Conservation (phyloP, 2,329 filamentous ascomycete species). For the Camillea tinctor region DNA sequence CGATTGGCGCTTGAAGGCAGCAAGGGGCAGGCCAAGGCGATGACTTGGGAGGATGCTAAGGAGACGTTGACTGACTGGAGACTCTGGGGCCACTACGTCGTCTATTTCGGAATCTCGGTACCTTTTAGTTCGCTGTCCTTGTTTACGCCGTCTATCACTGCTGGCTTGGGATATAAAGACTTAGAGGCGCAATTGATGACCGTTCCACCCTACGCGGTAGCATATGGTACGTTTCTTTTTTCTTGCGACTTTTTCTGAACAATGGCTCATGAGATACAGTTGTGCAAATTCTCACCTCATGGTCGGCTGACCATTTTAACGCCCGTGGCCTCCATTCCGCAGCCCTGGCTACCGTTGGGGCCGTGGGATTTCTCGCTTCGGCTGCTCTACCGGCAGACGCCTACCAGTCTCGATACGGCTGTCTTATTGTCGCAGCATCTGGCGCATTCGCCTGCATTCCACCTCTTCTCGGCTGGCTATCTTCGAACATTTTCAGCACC, state of each 20-base stretch:
- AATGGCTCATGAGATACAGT: conserved; percentile 21
- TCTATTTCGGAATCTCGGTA: conserved; percentile 42
- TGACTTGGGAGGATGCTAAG: conserved; percentile 68
- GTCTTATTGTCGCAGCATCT: conserved; percentile 64
- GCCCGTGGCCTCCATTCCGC: conserved; percentile 48
- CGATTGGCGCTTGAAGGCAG: conserved; percentile 46
- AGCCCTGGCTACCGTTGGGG: conserved; percentile 42
- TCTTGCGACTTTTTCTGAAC: background rate
- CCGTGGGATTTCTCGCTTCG: conserved; percentile 56
- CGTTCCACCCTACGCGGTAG: conserved; percentile 65
- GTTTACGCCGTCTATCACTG: conserved; percentile 60
- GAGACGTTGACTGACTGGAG: conserved; percentile 64
- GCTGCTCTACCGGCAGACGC: conserved; percentile 60
- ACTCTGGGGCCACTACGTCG: conserved; percentile 65
- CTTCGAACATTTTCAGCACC: conserved; percentile 65
- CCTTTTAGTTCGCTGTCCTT: conserved; percentile 36
- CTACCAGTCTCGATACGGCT: conserved; percentile 64
- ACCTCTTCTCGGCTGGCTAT: conserved; percentile 67
- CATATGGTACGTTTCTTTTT: conserved; percentile 27
- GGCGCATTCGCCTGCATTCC: conserved; percentile 69
- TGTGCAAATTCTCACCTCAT: conserved; percentile 45
- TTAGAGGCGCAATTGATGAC: conserved; percentile 62
- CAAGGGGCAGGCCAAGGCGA: conserved; percentile 58
- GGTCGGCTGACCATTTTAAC: conserved; percentile 63
- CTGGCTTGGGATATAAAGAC: conserved; percentile 33